Evolutionary conservation across 139 green algal genomes (phyloP), one percentile per base, ranked within the genome.

Genomic region (Picochlorum sp.): DNA sequence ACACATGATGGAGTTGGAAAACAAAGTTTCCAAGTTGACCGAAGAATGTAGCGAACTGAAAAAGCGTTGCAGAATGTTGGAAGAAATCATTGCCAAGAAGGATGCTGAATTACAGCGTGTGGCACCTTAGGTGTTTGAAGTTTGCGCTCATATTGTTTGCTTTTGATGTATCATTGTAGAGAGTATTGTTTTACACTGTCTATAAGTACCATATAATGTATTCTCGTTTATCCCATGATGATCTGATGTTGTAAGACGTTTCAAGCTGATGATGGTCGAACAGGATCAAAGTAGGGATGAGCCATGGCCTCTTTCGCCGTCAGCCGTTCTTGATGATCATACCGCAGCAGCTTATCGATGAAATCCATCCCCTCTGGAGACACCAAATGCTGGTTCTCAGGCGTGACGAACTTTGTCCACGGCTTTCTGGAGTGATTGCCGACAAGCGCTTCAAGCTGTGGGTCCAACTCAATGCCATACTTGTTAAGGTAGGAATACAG

Each of bases 401-500:
- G 34, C 24, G 71, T 97, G 30, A 97, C 73, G 65, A 98, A 98
- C 75, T 95, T 95, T 57, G 75, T 86, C 92, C 90, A 99, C 10
- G 90, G 82, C 73, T 97, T 97, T 30, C 83, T 69, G 13, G 47
- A 79, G 74, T 96, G 88, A 4, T 18, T 21, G 41, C 88, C 86
- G 45, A 98, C 79, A 52, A 97, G 72, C 28, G 67, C 64, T 71
- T 97, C 92, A 37, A 98, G 85, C 71, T 97, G 88, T 15, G 94
- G 82, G 73, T 99, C 94, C 57, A 98, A 77, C 62, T 96, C 88
- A 30, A 99, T 89, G 24, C 91, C 88, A 78, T 98, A 99, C 85
- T 97, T 98, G 57, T 80, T 80, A 28, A 97, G 79, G 72, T 97
- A 97, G 5, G 75, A 69, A 60, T 90, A 86, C 62, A 97, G 77